Evolutionary conservation across 1,139 yeast genomes (phyloP).

Genomic region (Taphrina deformans): DNA sequence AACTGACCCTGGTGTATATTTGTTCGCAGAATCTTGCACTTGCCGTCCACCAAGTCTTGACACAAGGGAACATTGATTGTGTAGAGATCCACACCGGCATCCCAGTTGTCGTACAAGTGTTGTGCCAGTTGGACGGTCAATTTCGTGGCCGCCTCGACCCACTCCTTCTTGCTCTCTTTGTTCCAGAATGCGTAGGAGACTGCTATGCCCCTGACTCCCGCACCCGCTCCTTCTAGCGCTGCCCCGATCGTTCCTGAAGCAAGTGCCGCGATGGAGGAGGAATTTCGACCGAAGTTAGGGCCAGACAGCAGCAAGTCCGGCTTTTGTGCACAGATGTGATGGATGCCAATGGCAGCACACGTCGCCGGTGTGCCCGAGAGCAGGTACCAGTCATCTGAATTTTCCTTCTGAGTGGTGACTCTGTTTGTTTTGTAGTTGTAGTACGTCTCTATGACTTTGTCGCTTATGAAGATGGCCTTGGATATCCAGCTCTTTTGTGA

Average conservation of each 20-base stretch:
- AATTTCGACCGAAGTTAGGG: conserved; percentile 92
- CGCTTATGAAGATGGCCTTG: conserved; percentile 92
- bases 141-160: conserved; percentile 65
- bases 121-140: conserved; percentile 64
- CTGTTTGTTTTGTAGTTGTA: conserved; percentile 44
- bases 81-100: conserved; percentile 62
- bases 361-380: conserved; percentile 88
- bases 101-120: conserved; percentile 62
- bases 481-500: conserved; percentile 73
- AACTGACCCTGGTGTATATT: conserved; percentile 80
- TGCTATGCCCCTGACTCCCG: conserved; percentile 26
- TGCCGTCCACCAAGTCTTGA: conserved; percentile 53
- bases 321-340: conserved; percentile 60
- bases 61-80: conserved; percentile 80
- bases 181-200: conserved; percentile 41
- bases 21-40: conserved; percentile 63
- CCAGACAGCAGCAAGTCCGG: conserved; percentile 89
- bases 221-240: conserved; percentile 86
- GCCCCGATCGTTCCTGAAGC: conserved; percentile 98
- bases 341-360: conserved; percentile 85
- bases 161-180: conserved; percentile 55
- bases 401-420: conserved; percentile 40
- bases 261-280: conserved; percentile 83
- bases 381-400: conserved; percentile 75
- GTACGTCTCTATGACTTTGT: conserved; percentile 67